Evolutionary conservation across 2,329 filamentous ascomycete species (phyloP).

Genomic region (Coleophoma eucalyptorum): DNA sequence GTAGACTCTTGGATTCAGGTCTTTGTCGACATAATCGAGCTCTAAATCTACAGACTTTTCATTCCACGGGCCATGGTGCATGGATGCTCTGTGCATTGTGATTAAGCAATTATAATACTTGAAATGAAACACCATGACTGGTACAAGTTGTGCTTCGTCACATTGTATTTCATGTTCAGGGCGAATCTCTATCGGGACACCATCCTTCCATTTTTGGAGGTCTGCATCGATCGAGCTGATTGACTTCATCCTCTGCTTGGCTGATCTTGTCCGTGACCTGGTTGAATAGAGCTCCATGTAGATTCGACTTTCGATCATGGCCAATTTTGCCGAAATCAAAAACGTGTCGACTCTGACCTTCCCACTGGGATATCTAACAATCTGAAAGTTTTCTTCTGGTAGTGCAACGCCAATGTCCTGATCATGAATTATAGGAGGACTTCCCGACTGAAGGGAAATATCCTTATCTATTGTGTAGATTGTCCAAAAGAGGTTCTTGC

Average conservation of each 20-base stretch:
- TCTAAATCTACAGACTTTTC: not conserved
- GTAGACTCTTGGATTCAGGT: too few species aligned
- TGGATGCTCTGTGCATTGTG: slow-evolving; percentile 3
- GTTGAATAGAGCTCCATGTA: slow-evolving; percentile 20
- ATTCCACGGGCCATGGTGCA: not conserved
- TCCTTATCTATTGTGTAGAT: slow-evolving; percentile 2
- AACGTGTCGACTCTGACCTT: slow-evolving; percentile 5
- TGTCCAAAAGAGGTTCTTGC: not conserved
- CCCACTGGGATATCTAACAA: not conserved
- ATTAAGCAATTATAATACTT: slow-evolving; percentile 16
- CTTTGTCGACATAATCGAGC: not conserved
- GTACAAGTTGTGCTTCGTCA: slow-evolving; percentile 9
- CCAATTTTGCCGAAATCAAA: slow-evolving; percentile 9
- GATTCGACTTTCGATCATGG: slow-evolving; percentile 17
- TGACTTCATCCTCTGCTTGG: slow-evolving; percentile 13
- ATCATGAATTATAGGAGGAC: slow-evolving; percentile 5
- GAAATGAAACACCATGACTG: slow-evolving; percentile 19
- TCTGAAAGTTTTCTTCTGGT: not conserved
- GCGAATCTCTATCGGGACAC: slow-evolving; percentile 19
- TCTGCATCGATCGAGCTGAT: slow-evolving; percentile 17
- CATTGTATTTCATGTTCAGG: slow-evolving; percentile 16
- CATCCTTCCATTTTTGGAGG: slow-evolving; percentile 17
- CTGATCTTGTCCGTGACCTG: slow-evolving; percentile 17
- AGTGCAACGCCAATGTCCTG: slow-evolving; percentile 7
- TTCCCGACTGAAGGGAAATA: slow-evolving; percentile 3